A percentile compares a stretch with the other conserved stretches of the same genome.
These are phyloP conservation scores for Sarcodon aspratus DNA, from an alignment of 768 basidiomycete species.

Conservation along the genomic window DNA sequence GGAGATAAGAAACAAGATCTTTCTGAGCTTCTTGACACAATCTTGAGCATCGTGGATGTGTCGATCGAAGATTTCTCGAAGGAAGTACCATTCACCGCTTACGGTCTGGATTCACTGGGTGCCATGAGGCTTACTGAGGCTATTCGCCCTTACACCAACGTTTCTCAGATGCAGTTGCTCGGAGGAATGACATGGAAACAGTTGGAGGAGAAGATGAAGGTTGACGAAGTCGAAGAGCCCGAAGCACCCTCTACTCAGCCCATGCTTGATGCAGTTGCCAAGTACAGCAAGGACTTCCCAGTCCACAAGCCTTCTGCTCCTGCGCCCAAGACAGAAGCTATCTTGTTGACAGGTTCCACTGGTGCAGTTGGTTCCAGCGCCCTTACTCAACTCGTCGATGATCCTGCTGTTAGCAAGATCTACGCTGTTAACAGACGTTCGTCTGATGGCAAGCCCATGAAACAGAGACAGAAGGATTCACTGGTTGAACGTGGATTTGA, in stretches of 20 bases:
- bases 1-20: not conserved
- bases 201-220: slow-evolving; percentile 6
- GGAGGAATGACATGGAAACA: slow-evolving; percentile 21
- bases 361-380: slow-evolving; percentile 6
- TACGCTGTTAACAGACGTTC: not conserved
- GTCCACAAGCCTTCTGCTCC: not conserved
- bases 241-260: not conserved
- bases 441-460: not conserved
- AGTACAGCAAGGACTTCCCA: not conserved
- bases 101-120: slow-evolving; percentile 30
- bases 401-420: slow-evolving; percentile 1
- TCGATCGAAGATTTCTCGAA: slow-evolving; percentile 21
- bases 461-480: slow-evolving; percentile 2
- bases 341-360: slow-evolving; percentile 9
- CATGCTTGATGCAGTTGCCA: not conserved
- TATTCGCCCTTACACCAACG: slow-evolving; percentile 16
- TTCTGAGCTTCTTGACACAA: not conserved
- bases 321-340: not conserved
- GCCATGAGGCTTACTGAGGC: slow-evolving; percentile 24
- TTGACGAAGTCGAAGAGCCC: too few relatives aligned
- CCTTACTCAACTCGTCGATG: slow-evolving; percentile 1
- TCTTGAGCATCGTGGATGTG: slow-evolving; percentile 19
- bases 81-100: slow-evolving; percentile 27
- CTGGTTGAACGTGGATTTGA: slow-evolving; percentile 1
- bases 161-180: slow-evolving; percentile 26